Evolutionary conservation across 164 flowering plant species (phyloP).

Genomic region (Pachysandra terminalis): DNA sequence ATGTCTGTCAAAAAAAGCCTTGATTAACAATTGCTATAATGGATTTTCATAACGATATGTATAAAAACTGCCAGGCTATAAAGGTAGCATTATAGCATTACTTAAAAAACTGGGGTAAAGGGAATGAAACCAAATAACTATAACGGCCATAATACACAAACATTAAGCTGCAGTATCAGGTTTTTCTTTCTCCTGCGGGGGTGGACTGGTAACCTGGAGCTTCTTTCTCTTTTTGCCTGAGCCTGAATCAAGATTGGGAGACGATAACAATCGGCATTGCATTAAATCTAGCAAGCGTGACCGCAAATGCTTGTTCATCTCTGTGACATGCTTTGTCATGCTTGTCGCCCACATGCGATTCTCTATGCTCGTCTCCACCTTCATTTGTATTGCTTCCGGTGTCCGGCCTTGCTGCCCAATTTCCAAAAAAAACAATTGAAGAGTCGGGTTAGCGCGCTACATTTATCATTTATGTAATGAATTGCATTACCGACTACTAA

Average conservation of each 20-base stretch:
- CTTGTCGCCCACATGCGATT: slow-evolving; percentile 41
- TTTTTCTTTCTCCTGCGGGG: slow-evolving; percentile 11
- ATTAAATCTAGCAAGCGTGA: slow-evolving; percentile 39
- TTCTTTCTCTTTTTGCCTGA: slow-evolving; percentile 24
- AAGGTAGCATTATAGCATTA: too few species aligned
- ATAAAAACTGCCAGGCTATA: too few species aligned
- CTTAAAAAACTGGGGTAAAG: not conserved
- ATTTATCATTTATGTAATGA: not conserved
- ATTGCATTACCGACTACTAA: not conserved
- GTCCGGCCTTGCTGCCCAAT: slow-evolving; percentile 33
- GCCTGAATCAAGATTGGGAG: slow-evolving; percentile 8
- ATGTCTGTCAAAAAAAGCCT: too few species aligned
- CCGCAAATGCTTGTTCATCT: slow-evolving; percentile 51
- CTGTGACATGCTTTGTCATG: slow-evolving; percentile 53
- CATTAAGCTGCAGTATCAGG: not conserved
- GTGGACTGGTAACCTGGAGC: slow-evolving; percentile 15
- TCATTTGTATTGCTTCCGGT: slow-evolving; percentile 43
- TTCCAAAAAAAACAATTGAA: not conserved
- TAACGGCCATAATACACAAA: not conserved
- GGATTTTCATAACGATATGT: too few species aligned
- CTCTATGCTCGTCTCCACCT: slow-evolving; percentile 36
- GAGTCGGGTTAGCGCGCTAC: too few species aligned
- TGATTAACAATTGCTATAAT: too few species aligned
- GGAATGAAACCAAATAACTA: not conserved
- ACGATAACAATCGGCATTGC: too few species aligned